Evolutionary conservation across 345 rosid genomes (phyloP), one percentile per base, ranked within the genome.

Genomic region (Citrus medica): DNA sequence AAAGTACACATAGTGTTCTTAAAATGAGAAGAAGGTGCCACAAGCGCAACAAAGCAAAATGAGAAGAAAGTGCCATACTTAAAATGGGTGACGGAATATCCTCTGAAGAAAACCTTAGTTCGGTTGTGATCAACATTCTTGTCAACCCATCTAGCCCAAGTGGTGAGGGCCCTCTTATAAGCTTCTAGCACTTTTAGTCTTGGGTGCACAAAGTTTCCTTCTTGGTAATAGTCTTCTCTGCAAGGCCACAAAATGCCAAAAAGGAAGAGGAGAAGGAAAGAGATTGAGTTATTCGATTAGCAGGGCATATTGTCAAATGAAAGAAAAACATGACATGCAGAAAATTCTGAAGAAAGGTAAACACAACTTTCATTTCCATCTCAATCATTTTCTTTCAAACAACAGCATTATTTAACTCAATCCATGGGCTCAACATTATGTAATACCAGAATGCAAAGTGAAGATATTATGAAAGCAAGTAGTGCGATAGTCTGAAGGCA

Each of bases 131-230:
- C 82, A 1, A 92, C 85, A 87, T 90, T 93, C 73, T 81, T 81
- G 77, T 93, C 94, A 38, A 93, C 82, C 98, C 99, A 93, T 85
- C 82, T 91, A 59, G 91, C 94, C 99, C 98, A 93, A 71, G 99
- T 93, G 32, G 38, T 72, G 68, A 93, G 93, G 25, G 98, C 98
- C 72, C 92, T 89, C 83, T 83, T 88, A 78, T 90, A 92, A 48
- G 99, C 98, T 80, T 89, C 90, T 27, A 93, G 82, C 69, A 90
- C 97, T 84, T 91, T 92, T 33, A 93, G 94, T 80, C 92, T 89
- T 30, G 84, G 91, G 82, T 92, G 83, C 77, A 95, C 89, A 80
- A 87, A 22, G 17, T 89, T 84, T 65, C 92, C 98, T 90, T 95
- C 98, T 84, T 93, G 99, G 79, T 92, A 95, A 82, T 92, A 92